Base-by-base conservation (phyloP, 140 eudicot genomes). In the Ambrosia hybrid region DNA sequence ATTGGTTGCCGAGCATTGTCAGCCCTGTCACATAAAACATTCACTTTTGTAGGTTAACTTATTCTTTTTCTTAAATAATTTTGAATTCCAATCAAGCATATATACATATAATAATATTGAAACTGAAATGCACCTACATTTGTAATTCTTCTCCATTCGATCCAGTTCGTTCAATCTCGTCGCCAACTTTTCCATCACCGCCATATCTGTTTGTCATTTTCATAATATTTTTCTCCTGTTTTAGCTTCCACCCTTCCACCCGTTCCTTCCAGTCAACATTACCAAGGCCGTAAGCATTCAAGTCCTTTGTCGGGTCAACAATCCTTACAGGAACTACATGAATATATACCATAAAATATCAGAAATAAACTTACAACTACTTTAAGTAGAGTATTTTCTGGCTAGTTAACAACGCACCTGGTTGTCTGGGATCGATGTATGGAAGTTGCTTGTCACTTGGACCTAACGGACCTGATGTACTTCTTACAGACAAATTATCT, bases 201-300 rank as follows among this genome's bases (percentile, higher is more conserved):
- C 96, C 55, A 82, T 87, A 87, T 83, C 85, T 84, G 82, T 76
- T 80, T 7, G 69, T 65, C 86, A 79, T 82, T 15, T 89, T 91
- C 77, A 80, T 80, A 73, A 83, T 67, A 70, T 84, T 89, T 76
- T 87, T 89, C 71, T 92, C 96, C 78, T 92, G 98, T 78, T 90
- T 92, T 52, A 92, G 81, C 77, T 93, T 93, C 98, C 98, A 93
- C 6, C 98, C 91, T 78, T 93, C 98, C 71, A 93, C 98, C 62
- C 98, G 84, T 81, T 93, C 98, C 80, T 93, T 93, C 98, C 98
- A 87, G 84, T 93, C 98, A 72, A 93, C 98, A 77, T 85, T 85
- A 41, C 96, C 96, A 33, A 93, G 95, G 2, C 98, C 98, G 69
- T 93, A 93, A 57, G 98, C 81, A 74, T 93, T 93, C 82, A 93